A percentile compares a stretch with the other conserved stretches of the same genome.
Evolutionary conservation across 495 filamentous ascomycete genomes (phyloP).

Genomic region (Hyaloscypha hepaticicola): DNA sequence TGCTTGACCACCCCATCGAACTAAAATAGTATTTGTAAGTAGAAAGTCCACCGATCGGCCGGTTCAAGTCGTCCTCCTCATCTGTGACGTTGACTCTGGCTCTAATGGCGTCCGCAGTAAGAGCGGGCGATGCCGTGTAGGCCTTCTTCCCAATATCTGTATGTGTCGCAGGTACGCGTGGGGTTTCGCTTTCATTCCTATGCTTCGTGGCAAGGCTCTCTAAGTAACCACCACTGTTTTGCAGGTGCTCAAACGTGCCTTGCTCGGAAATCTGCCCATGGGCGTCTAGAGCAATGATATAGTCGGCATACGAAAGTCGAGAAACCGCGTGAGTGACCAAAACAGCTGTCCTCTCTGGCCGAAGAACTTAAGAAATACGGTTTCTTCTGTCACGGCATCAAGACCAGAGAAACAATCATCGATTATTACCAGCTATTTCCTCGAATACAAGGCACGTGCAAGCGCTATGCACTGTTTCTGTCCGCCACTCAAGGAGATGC

Average conservation of each 20-base stretch:
- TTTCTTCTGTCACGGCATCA: conserved; percentile 56
- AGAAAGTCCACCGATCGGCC: conserved; percentile 3
- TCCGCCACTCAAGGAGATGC: conserved; percentile 53
- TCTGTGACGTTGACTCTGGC: too few relatives aligned
- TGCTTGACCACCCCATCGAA: conserved; percentile 2
- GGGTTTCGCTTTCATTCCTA: too few relatives aligned
- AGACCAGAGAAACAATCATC: conserved; percentile 52
- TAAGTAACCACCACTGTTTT: too few relatives aligned
- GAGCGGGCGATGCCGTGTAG: too few relatives aligned
- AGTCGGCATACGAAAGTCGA: conserved; percentile 50
- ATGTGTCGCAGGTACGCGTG: too few relatives aligned
- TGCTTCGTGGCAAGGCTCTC: too few relatives aligned
- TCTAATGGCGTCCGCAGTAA: too few relatives aligned
- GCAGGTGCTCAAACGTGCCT: too few relatives aligned
- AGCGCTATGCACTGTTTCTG: conserved; percentile 55
- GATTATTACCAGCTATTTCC: conserved; percentile 31
- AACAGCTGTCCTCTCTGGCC: too few relatives aligned
- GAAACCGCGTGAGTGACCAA: conserved; percentile 40
- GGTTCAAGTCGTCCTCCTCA: too few relatives aligned
- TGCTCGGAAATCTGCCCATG: too few relatives aligned
- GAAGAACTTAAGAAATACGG: conserved; percentile 52
- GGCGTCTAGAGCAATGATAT: conserved; percentile 50
- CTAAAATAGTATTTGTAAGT: conserved; percentile 22
- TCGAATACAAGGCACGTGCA: conserved; percentile 36
- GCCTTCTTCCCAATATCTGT: too few relatives aligned